Base-by-base conservation (phyloP, 441 rosid species). In the Raphanus hybrid region DNA sequence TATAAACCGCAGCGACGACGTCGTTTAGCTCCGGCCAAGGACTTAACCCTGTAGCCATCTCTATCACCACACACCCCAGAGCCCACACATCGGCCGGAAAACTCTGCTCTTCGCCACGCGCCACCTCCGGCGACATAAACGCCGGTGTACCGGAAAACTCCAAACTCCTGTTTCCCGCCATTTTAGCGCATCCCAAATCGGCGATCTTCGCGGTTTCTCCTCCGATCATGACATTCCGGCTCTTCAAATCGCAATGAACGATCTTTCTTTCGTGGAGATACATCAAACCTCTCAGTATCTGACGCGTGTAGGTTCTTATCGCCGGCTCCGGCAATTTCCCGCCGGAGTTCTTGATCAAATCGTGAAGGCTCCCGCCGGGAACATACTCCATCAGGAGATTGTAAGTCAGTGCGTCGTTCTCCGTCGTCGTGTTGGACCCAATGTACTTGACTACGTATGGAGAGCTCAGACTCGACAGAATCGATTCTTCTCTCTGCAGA, bases 101-200 rank as follows among this genome's bases (percentile, higher is more conserved):
- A 23, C 90, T 90, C 82, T 90, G 96, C 12, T 85, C 91, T 73
- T 90, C 91, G n/a, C 93, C 90, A 2, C 93, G 83, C 1, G 94
- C 97, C 14, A 90, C 97, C 85, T 95, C 98, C 65, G 98, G 99
- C 0, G 99, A 83, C 99, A 95, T 95, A 76, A 90, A 95, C 75
- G 90, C 89, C 81, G 99, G 99, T 32, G 99, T 95, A 57, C 99
- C 98, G 50, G 92, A 85, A 76, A 92, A 76, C 6, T 60, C 77
- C 14, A 82, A 55, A 48, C n/a, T 67, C 52, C 29, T 65, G 0
- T 70, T 55, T 43, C 50, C 50, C 12, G 29, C 70, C 20, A 80
- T 39, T 62, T 81, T 91, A 2, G 96, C 92, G 34, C 96, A 91
- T 3, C 96, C 98, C 69, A 92, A 81, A 82, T 92, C 98, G 0